A percentile compares a stretch with the other conserved stretches of the same genome.
Conservation (phyloP, 2,329 filamentous ascomycete species). For the Diaporthe citri region DNA sequence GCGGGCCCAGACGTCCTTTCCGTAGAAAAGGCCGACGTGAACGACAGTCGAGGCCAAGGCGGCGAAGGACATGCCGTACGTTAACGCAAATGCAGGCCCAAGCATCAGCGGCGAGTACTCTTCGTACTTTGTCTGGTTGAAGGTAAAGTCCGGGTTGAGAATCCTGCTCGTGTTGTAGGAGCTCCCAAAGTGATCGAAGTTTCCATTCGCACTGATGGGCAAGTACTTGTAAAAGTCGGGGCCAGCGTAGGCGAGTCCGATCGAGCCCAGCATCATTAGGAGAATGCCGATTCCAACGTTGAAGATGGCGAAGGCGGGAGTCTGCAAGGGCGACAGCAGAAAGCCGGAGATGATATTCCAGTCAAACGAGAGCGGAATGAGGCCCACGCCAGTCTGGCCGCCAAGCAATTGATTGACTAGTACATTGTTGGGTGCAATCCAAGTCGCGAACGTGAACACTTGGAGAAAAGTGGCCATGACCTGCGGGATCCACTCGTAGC, state of each 20-base stretch:
- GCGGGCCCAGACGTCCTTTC: slow-evolving; percentile 47
- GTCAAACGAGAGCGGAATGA: slow-evolving; percentile 72
- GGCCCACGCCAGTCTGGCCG: slow-evolving; percentile 67
- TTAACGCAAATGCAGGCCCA: slow-evolving; percentile 66
- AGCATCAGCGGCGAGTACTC: slow-evolving; percentile 63
- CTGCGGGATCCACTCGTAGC: slow-evolving; percentile 49
- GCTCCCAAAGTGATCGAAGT: slow-evolving; percentile 63
- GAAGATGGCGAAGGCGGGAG: slow-evolving; percentile 70
- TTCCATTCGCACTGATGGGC: slow-evolving; percentile 63
- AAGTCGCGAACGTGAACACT: slow-evolving; percentile 71
- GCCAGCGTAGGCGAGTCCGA: slow-evolving; percentile 60
- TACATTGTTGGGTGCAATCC: slow-evolving; percentile 70
- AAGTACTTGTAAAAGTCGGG: slow-evolving; percentile 60
- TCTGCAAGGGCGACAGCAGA: slow-evolving; percentile 68
- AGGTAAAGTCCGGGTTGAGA: slow-evolving; percentile 56
- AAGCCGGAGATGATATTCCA: slow-evolving; percentile 67
- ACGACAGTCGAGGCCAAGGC: slow-evolving; percentile 65
- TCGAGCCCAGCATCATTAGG: slow-evolving; percentile 57
- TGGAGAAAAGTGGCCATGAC: slow-evolving; percentile 54
- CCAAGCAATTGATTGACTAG: slow-evolving; percentile 75
- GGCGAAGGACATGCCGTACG: slow-evolving; percentile 70
- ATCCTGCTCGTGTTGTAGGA: slow-evolving; percentile 61
- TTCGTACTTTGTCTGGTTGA: slow-evolving; percentile 59
- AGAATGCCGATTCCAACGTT: slow-evolving; percentile 69
- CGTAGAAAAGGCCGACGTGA: slow-evolving; percentile 65